A percentile compares a stretch with the other conserved stretches of the same genome.
Conservation (phyloP, 2,329 filamentous ascomycete species). For the Aspergillus ochraceus region DNA sequence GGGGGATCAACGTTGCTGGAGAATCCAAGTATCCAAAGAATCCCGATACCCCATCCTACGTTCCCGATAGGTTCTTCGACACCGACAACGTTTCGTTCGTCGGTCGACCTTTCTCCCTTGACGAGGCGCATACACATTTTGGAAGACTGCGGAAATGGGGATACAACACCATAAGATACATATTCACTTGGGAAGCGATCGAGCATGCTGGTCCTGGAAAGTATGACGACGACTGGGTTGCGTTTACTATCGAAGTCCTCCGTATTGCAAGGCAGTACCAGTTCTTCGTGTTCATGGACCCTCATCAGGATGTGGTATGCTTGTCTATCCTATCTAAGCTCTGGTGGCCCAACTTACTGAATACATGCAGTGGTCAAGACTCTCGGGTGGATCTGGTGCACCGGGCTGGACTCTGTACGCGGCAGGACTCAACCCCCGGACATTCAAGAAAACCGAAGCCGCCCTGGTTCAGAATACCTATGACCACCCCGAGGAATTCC, state of each 20-base stretch:
- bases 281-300: conserved; percentile 98
- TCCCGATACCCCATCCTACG: conserved; percentile 79
- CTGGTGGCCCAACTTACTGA: conserved; percentile 27
- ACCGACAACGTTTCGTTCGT: conserved; percentile 90
- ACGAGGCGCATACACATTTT: conserved; percentile 85
- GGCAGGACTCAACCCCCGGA: conserved; percentile 82
- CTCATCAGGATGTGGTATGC: conserved; percentile 92
- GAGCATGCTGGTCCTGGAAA: conserved; percentile 85
- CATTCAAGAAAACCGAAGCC: conserved; percentile 82
- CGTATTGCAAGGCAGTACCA: conserved; percentile 83
- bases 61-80: conserved; percentile 80
- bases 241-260: conserved; percentile 83
- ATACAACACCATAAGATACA: conserved; percentile 93
- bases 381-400: conserved; percentile 89
- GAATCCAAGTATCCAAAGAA: conserved; percentile 86
- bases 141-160: conserved; percentile 81
- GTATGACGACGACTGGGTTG: conserved; percentile 92
- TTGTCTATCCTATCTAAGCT: neutral
- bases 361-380: conserved; percentile 75
- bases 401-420: conserved; percentile 98
- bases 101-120: conserved; percentile 75
- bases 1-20: conserved; percentile 90
- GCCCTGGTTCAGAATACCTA: conserved; percentile 95
- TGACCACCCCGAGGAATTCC: conserved; percentile 78
- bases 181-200: conserved; percentile 99